phyloP scores from a whole-genome alignment of 176 grass and related monocot genomes.

The Dendrocalamus sinicus region DNA sequence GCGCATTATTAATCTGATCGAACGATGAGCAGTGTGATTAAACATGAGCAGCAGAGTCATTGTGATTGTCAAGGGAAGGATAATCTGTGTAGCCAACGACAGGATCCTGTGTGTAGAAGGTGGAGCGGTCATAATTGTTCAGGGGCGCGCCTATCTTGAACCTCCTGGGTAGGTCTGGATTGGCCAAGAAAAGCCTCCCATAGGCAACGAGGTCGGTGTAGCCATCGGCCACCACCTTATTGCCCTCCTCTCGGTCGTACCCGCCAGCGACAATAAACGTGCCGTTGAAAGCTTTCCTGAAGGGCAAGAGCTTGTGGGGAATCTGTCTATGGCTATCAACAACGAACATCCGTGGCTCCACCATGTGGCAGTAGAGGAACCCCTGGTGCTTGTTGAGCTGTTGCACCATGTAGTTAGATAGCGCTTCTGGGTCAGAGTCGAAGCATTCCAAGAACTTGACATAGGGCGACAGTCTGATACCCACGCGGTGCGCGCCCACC shows the following conservation, averaged over 20 bases:
- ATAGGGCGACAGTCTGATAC: conserved; percentile 29
- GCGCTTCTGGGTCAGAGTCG: conserved; percentile 14
- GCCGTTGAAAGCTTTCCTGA: conserved; percentile 19
- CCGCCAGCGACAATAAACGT: conserved; percentile 42
- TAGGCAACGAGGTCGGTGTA: conserved; percentile 45
- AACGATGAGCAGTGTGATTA: not conserved
- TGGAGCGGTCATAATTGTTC: conserved; percentile 41
- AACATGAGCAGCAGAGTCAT: not conserved
- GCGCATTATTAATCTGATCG: not conserved
- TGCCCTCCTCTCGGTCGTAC: conserved; percentile 35
- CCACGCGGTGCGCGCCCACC: conserved; percentile 36
- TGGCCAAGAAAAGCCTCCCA: conserved; percentile 39
- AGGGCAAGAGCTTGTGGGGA: conserved; percentile 3
- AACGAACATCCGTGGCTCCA: conserved; percentile 44
- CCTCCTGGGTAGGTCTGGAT: conserved; percentile 39
- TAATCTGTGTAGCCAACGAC: conserved; percentile 49
- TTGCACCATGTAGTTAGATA: conserved; percentile 27
- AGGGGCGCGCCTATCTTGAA: not conserved
- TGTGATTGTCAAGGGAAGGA: not conserved
- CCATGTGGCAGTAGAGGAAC: conserved; percentile 45
- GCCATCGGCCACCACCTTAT: conserved; percentile 7
- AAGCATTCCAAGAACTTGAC: conserved; percentile 24
- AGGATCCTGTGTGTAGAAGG: conserved; percentile 33
- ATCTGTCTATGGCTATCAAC: not conserved
- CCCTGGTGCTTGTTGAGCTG: conserved; percentile 22